These are phyloP conservation scores for Vicia sativa DNA, from an alignment of 306 rosid species.

Conservation along the genomic window DNA sequence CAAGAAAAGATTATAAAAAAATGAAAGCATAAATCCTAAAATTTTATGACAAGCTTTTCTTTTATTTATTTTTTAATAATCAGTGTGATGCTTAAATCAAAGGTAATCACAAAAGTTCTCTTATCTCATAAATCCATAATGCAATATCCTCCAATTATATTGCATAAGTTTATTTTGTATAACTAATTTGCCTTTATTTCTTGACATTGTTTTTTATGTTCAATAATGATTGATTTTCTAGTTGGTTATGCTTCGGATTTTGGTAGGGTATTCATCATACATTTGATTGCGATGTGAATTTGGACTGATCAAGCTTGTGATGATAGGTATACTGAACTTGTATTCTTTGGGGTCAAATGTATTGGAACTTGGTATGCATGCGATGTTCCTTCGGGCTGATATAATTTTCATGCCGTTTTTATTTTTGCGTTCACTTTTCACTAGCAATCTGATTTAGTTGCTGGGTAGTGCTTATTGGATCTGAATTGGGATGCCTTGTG, in stretches of 20 bases:
- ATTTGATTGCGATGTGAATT: slow-evolving; percentile 26
- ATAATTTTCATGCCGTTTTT: neutral
- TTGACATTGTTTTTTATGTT: slow-evolving; percentile 16
- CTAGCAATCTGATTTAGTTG: slow-evolving; percentile 6
- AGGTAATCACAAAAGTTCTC: too few relatives aligned
- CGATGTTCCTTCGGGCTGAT: slow-evolving; percentile 4
- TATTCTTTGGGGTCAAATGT: slow-evolving; percentile 6
- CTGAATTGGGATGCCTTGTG: slow-evolving; percentile 5
- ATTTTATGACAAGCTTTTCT: too few relatives aligned
- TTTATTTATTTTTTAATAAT: too few relatives aligned
- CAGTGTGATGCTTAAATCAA: too few relatives aligned
- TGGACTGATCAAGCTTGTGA: neutral
- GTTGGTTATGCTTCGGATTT: slow-evolving; percentile 5
- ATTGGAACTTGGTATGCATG: neutral
- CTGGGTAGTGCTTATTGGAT: neutral
- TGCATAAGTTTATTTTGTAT: neutral
- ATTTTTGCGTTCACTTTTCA: neutral
- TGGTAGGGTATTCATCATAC: neutral
- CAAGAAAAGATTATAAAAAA: too few relatives aligned
- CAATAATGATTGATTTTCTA: slow-evolving; percentile 9
- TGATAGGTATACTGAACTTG: slow-evolving; percentile 11
- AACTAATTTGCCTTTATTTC: neutral
- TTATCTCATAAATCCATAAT: too few relatives aligned
- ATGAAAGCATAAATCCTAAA: too few relatives aligned
- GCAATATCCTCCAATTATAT: too few relatives aligned